A percentile compares a stretch with the other conserved stretches of the same genome.
These are phyloP conservation scores for Phlyctochytrium planicorne DNA, from an alignment of 192 early-diverging fungal genomes.

Conservation along the genomic window DNA sequence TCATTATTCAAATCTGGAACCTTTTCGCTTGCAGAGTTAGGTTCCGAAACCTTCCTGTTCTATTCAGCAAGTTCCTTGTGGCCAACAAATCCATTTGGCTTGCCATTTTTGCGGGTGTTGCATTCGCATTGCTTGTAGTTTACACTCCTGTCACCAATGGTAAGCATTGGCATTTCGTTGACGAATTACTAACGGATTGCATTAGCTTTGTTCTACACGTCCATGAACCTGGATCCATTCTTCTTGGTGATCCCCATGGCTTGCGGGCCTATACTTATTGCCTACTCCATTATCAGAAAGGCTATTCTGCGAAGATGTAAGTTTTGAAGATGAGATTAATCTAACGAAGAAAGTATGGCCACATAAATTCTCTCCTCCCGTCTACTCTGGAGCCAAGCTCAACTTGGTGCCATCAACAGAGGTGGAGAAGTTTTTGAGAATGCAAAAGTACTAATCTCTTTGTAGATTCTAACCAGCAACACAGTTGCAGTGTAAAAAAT, in stretches of 20 bases:
- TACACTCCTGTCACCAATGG: conserved; percentile 51
- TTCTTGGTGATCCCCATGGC: conserved; percentile 79
- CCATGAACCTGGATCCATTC: conserved; percentile 64
- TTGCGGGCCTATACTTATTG: conserved; percentile 59
- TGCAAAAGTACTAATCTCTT: too few species aligned
- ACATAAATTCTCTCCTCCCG: too few species aligned
- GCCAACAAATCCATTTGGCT: conserved; percentile 41
- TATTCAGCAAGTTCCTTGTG: conserved; percentile 70
- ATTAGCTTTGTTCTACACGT: conserved; percentile 72
- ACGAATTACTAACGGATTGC: neutral
- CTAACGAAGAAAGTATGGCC: too few species aligned
- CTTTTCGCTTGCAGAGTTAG: conserved; percentile 90
- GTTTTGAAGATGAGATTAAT: too few species aligned
- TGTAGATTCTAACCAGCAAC: too few species aligned
- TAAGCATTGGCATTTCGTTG: conserved; percentile 11
- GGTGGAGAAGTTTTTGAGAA: too few species aligned
- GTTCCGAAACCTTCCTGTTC: conserved; percentile 46
- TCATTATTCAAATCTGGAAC: conserved; percentile 90
- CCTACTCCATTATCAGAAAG: too few species aligned
- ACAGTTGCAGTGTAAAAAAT: too few species aligned
- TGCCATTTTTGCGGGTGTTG: conserved; percentile 18
- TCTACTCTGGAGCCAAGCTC: too few species aligned
- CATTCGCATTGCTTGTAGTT: conserved; percentile 42
- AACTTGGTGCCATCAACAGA: too few species aligned
- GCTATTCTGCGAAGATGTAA: too few species aligned